Evolutionary conservation across 2,329 filamentous ascomycete species (phyloP), one percentile per base, ranked within the genome.

Genomic region (Fusarium vanettenii): DNA sequence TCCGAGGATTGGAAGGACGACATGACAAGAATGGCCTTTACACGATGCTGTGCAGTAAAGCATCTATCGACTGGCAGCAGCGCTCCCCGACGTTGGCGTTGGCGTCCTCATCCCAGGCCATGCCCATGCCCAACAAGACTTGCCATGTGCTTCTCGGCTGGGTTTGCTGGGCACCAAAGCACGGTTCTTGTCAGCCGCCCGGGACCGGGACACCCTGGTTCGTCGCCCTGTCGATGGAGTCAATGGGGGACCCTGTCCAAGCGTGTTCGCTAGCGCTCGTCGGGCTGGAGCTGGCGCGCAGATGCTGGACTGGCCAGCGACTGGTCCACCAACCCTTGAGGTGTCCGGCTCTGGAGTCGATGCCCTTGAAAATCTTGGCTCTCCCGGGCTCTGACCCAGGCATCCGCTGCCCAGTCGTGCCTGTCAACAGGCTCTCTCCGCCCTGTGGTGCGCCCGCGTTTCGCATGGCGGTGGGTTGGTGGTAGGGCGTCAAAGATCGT

Each of bases 201-300:
- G 64, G 67, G 60, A 67, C 76, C 62, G 68, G 73, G 69, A 56
- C 52, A 71, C 60, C 76, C 76, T 74, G 66, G 74, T 74, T 74
- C 67, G 70, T 64, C 70, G 70, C 72, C 76, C 48, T 70, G 74
- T 74, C 52, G 72, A 74, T 74, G 71, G 74, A 48, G 69, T 68
- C 60, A 55, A 70, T 65, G 69, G 63, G 64, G 61, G 64, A 64
- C 73, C 64, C 67, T 73, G 60, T 57, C 70, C 57, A 63, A 69
- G 71, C 64, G 45, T 75, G 63, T 62, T 74, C 59, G 67, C 70
- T 77, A 76, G 73, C 71, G 74, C 67, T 73, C 52, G 66, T 77
- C 67, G 67, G 66, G 73, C 71, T 76, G 75, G 71, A 72, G 69
- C 67, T 75, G 75, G 69, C 71, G 69, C 73, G 69, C 57, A 73